Percentiles rank a stretch among this genome's conserved stretches.
These are phyloP conservation scores for Cladophialophora bantiana DNA, from an alignment of 2,329 filamentous ascomycete genomes.

Conservation along the genomic window DNA sequence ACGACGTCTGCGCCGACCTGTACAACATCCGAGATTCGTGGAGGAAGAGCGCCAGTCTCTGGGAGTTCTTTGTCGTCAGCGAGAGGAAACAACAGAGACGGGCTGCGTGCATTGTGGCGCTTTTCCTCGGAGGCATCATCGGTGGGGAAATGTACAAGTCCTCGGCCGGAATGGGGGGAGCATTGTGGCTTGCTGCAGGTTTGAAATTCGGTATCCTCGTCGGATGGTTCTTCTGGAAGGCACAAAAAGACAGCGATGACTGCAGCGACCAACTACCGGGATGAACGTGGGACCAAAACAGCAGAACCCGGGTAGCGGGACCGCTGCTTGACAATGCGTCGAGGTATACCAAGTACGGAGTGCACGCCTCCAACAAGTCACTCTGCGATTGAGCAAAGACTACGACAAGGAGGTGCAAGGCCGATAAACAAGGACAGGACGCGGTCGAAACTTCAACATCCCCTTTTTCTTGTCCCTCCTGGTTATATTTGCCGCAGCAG, in stretches of 20 bases:
- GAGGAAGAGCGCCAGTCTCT: conserved; percentile 49
- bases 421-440: background rate
- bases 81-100: conserved; percentile 41
- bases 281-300: background rate
- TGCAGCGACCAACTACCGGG: background rate
- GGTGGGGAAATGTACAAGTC: conserved; percentile 53
- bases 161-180: conserved; percentile 51
- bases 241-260: background rate
- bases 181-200: conserved; percentile 53
- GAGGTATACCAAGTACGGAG: no score
- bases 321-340: no score
- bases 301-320: background rate
- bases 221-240: conserved; percentile 50
- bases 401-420: background rate
- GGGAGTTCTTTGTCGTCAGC: conserved; percentile 41
- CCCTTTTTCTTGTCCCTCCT: background rate
- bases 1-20: conserved; percentile 54
- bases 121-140: conserved; percentile 51
- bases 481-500: background rate
- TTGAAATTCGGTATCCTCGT: conserved; percentile 49
- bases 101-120: conserved; percentile 46
- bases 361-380: background rate
- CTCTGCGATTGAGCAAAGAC: background rate
- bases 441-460: background rate
- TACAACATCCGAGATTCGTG: conserved; percentile 44